Base-by-base conservation (phyloP, 257 asterid genomes). In the Solanum tarijense region DNA sequence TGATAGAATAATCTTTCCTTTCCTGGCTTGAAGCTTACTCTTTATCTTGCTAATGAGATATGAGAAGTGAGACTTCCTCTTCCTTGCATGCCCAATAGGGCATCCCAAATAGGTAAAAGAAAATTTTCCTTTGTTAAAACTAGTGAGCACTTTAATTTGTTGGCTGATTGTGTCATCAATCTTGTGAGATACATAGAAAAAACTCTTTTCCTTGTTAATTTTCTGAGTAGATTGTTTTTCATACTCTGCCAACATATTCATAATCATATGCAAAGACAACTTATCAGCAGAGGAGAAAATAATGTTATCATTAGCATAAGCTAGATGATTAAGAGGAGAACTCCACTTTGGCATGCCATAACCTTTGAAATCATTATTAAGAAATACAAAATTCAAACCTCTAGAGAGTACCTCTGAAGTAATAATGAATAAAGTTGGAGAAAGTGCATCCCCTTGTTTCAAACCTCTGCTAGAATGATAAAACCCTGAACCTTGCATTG, bases 401-500 rank as follows among this genome's bases (percentile, higher is more conserved):
- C 55, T 46, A 46, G 3, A 46, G 0, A 46, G 20, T 46, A 46
- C 55, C 55, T 46, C 0, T 4, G 20, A 13, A 46, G 55, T 41
- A 46, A 46, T 46, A 46, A 46, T 46, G 20, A 46, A 46, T 0
- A 13, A 46, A 46, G 0, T 1, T 4, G 3, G 55, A 46, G 55
- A 46, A 46, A 46, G 20, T 0, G 20, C 0, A 46, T 4, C 55
- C 20, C 2, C 55, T 0, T 46, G 20, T 13, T 46, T 46, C 0
- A 46, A 46, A 46, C 55, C 55, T 46, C 7, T 46, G 5, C 20
- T 0, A 46, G 6, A 46, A 46, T 0, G 7, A 46, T 0, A 4
- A 46, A 46, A 46, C 20, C 55, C 0, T 46, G 55, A 46, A 5
- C 20, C 55, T 46, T 46, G 20, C 55, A 0, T 46, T 46, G 55